phyloP scores from a whole-genome alignment of 2,329 filamentous ascomycete genomes.

The Sclerotinia glacialis region DNA sequence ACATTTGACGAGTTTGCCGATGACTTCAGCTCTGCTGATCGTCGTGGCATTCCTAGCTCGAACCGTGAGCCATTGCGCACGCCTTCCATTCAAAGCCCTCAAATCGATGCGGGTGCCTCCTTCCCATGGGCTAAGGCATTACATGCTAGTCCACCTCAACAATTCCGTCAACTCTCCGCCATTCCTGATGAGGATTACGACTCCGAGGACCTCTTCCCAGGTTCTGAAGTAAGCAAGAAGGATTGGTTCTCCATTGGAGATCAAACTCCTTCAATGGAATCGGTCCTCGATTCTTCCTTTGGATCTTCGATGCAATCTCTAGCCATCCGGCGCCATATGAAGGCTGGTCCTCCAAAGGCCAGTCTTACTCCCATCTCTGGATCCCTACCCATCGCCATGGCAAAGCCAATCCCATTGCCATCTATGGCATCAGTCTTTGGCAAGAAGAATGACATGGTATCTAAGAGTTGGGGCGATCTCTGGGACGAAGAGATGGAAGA shows the following conservation, averaged over 20 bases:
- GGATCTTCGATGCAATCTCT: slow-evolving; percentile 78
- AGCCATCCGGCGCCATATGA: slow-evolving; percentile 50
- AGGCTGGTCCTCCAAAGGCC: slow-evolving; percentile 47
- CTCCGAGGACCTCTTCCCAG: slow-evolving; percentile 77
- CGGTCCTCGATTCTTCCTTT: slow-evolving; percentile 78
- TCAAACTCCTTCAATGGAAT: slow-evolving; percentile 78
- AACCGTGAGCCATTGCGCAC: slow-evolving; percentile 95
- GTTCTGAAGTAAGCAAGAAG: slow-evolving; percentile 64
- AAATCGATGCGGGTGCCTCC: slow-evolving; percentile 75
- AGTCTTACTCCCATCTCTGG: slow-evolving; percentile 60
- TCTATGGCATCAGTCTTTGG: slow-evolving; percentile 72
- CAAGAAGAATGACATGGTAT: slow-evolving; percentile 72
- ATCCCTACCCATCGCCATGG: slow-evolving; percentile 76
- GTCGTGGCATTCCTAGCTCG: slow-evolving; percentile 73
- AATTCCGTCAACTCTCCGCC: slow-evolving; percentile 78
- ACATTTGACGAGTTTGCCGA: slow-evolving; percentile 87
- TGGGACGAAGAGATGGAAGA: slow-evolving; percentile 90
- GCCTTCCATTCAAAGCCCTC: slow-evolving; percentile 87
- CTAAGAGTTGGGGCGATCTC: slow-evolving; percentile 99
- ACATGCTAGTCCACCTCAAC: slow-evolving; percentile 68
- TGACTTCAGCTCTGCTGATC: slow-evolving; percentile 86
- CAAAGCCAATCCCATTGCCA: slow-evolving; percentile 64
- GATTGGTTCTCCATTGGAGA: slow-evolving; percentile 78
- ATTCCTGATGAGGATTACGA: slow-evolving; percentile 79
- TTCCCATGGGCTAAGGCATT: slow-evolving; percentile 96